A percentile compares a stretch with the other conserved stretches of the same genome.
These are phyloP conservation scores for Typha latifolia DNA, from an alignment of 176 grass and related monocot species.

Conservation along the genomic window DNA sequence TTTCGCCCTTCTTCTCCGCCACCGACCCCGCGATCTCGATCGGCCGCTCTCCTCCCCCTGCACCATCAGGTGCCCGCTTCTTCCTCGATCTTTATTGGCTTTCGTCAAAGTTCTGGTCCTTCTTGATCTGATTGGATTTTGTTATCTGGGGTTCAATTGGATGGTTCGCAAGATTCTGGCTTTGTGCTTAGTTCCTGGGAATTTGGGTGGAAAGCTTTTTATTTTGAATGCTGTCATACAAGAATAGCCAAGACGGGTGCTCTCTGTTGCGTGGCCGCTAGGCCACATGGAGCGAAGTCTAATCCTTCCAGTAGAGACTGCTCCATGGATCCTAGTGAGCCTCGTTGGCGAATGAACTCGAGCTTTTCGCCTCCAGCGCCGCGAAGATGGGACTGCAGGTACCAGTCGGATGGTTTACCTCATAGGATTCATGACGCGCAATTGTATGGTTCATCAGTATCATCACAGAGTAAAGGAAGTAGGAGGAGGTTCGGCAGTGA, in stretches of 20 bases:
- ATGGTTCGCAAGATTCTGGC: not conserved
- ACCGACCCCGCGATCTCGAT: slow-evolving; percentile 9
- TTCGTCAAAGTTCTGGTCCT: not conserved
- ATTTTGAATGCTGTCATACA: slow-evolving; percentile 17
- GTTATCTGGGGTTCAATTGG: not conserved
- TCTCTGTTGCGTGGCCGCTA: slow-evolving; percentile 87
- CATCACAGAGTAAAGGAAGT: slow-evolving; percentile 60
- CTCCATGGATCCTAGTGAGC: slow-evolving; percentile 86
- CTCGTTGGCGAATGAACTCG: slow-evolving; percentile 76
- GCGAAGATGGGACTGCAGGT: slow-evolving; percentile 63
- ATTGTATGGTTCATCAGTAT: slow-evolving; percentile 38
- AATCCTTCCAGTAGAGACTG: slow-evolving; percentile 45
- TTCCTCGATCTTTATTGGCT: slow-evolving; percentile 6
- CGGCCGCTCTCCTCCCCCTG: slow-evolving; percentile 17
- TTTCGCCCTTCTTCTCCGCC: not conserved
- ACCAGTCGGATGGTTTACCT: slow-evolving; percentile 51
- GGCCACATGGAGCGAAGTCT: slow-evolving; percentile 97
- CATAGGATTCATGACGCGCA: slow-evolving; percentile 47
- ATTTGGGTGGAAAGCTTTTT: too few species aligned
- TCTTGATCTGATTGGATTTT: not conserved
- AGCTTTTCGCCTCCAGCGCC: slow-evolving; percentile 80
- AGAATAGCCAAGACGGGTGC: slow-evolving; percentile 91
- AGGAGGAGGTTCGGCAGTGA: slow-evolving; percentile 51
- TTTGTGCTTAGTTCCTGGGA: not conserved
- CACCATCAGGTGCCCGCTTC: slow-evolving; percentile 3